A percentile compares a stretch with the other conserved stretches of the same genome.
Evolutionary conservation across 148 eudicot species (phyloP).

Genomic region (Fagopyrum tataricum): DNA sequence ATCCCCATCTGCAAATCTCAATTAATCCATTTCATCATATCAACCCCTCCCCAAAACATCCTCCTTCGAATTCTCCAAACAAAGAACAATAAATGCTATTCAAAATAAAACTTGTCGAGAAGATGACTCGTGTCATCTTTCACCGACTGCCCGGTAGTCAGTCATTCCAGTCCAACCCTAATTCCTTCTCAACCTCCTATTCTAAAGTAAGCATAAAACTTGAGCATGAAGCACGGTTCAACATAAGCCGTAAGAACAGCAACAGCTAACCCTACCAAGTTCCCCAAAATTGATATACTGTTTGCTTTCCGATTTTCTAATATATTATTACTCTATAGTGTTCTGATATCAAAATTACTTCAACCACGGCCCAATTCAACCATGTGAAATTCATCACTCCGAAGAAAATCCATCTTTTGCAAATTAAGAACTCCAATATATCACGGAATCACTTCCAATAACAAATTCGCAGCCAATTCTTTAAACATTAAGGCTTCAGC

Average conservation of each 20-base stretch:
- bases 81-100: no score
- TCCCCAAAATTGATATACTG: constrained; percentile 2
- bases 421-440: not conserved
- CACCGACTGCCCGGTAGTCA: not conserved
- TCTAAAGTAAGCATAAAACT: not conserved
- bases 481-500: not conserved
- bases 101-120: no score
- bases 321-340: not conserved
- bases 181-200: not conserved
- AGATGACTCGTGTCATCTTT: not conserved
- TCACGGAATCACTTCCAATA: constrained; percentile 4
- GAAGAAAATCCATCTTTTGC: not conserved
- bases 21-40: no score
- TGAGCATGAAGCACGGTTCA: not conserved
- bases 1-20: not conserved
- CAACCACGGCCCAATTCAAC: not conserved
- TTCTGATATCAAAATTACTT: not conserved
- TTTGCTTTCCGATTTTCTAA: not conserved
- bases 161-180: constrained; percentile 4
- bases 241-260: not conserved
- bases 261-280: not conserved
- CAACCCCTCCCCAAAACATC: no score
- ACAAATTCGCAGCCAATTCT: not conserved
- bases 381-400: not conserved
- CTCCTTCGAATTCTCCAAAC: no score